Percentiles rank a stretch among this genome's conserved stretches.
These are phyloP conservation scores for Blastomyces emzantsi DNA, from an alignment of 2,329 filamentous ascomycete species.

Conservation along the genomic window DNA sequence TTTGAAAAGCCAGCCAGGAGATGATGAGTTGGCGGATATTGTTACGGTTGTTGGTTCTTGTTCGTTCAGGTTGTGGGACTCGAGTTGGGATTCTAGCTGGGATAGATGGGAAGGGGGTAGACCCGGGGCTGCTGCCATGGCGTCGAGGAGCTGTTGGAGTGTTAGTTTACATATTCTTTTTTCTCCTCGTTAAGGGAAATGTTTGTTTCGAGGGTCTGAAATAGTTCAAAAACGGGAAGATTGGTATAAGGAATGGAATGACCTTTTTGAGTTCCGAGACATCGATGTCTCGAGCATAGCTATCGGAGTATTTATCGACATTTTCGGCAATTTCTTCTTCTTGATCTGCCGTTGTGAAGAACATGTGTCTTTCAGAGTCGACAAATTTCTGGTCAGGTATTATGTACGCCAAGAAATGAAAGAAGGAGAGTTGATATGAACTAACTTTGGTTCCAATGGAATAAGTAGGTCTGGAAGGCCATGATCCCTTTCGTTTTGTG, in stretches of 20 bases:
- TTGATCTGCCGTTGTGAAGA: conserved; percentile 55
- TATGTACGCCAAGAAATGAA: background rate
- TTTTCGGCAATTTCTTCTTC: conserved; percentile 49
- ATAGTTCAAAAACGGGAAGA: background rate
- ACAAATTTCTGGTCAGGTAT: background rate
- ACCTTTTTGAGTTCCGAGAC: conserved; percentile 51
- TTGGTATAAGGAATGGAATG: conserved; percentile 14
- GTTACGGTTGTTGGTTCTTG: conserved; percentile 2
- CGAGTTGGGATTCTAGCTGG: conserved; percentile 26
- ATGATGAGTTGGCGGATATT: conserved; percentile 25
- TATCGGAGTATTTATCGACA: conserved; percentile 72
- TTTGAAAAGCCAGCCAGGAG: conserved; percentile 43
- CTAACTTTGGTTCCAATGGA: conserved; percentile 50
- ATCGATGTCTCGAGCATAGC: conserved; percentile 63
- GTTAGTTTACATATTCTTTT: background rate
- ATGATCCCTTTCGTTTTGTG: conserved; percentile 46
- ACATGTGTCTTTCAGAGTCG: conserved; percentile 51
- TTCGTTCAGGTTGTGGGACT: background rate
- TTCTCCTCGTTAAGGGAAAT: background rate
- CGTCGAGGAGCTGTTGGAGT: conserved; percentile 29
- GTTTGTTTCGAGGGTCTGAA: background rate
- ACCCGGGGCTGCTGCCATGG: conserved; percentile 28
- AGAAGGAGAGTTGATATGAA: background rate
- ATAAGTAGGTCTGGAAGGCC: conserved; percentile 51
- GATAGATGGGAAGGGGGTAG: conserved; percentile 35